A percentile compares a stretch with the other conserved stretches of the same genome.
Conservation (phyloP, 371 early-diverging fungal genomes). For the Blakeslea trispora region DNA sequence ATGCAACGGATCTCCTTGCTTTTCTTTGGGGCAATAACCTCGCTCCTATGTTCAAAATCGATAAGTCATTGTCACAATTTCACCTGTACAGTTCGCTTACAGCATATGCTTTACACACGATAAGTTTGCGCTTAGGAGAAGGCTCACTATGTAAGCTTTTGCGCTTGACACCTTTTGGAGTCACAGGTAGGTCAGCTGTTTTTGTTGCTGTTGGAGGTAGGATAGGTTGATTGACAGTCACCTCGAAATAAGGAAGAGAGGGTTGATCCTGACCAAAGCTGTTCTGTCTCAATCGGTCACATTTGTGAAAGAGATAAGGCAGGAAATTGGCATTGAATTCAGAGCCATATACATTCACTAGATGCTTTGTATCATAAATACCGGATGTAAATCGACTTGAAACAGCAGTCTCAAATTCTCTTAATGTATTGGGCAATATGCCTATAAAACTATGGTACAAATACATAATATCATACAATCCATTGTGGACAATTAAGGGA, state of each 20-base stretch:
- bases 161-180: neutral
- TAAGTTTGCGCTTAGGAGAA: neutral
- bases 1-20: neutral
- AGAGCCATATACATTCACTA: constrained; percentile 58
- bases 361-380: constrained; percentile 87
- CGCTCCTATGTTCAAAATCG: constrained; percentile 14
- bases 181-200: neutral
- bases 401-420: constrained; percentile 75
- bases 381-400: constrained; percentile 80
- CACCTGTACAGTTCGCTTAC: constrained; percentile 42
- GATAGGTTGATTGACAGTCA: constrained; percentile 9
- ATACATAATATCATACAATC: constrained; percentile 87
- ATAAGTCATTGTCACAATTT: too few relatives aligned
- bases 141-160: neutral
- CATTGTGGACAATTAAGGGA: constrained; percentile 88
- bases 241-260: constrained; percentile 13
- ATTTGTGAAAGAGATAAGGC: constrained; percentile 80
- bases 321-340: constrained; percentile 54
- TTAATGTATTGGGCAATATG: constrained; percentile 65
- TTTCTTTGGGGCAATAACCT: constrained; percentile 7
- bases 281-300: constrained; percentile 32
- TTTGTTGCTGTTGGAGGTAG: too few relatives aligned
- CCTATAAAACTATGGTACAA: constrained; percentile 85
- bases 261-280: neutral
- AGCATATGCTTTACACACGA: constrained; percentile 70